These are phyloP conservation scores for Clarkia xantiana DNA, from an alignment of 345 rosid genomes.

Conservation along the genomic window DNA sequence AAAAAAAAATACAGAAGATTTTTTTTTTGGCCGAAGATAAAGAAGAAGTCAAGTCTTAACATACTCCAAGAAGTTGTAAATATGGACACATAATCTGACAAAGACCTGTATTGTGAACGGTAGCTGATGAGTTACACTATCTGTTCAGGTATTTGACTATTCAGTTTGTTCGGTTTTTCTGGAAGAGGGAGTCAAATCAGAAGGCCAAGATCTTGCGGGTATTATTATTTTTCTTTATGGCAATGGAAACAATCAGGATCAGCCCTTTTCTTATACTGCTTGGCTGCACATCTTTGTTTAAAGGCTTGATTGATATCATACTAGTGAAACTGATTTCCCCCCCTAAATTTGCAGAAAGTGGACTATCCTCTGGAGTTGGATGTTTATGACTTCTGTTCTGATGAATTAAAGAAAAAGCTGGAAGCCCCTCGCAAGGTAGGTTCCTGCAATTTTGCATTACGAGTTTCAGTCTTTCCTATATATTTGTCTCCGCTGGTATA, in stretches of 20 bases:
- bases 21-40: too few species aligned
- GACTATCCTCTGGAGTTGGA: constrained; percentile 94
- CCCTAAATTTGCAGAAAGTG: constrained; percentile 51
- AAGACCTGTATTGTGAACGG: too few species aligned
- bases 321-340: background rate
- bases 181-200: constrained; percentile 98
- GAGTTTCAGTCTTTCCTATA: background rate
- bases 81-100: too few species aligned
- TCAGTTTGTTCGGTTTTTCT: constrained; percentile 98
- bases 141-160: constrained; percentile 78
- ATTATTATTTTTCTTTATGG: constrained; percentile 1
- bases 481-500: background rate
- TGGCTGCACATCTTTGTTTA: background rate
- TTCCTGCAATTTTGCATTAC: constrained; percentile 1
- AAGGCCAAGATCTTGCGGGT: constrained; percentile 97
- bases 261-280: background rate
- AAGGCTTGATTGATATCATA: background rate
- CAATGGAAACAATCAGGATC: too few species aligned
- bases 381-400: constrained; percentile 80
- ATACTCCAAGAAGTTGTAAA: too few species aligned
- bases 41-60: too few species aligned
- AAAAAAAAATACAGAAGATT: too few species aligned
- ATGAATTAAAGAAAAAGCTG: constrained; percentile 57
- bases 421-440: constrained; percentile 94
- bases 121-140: background rate